These are phyloP conservation scores for Phytophthora lateralis DNA, from an alignment of 352 stramenopile genomes.

Conservation along the genomic window DNA sequence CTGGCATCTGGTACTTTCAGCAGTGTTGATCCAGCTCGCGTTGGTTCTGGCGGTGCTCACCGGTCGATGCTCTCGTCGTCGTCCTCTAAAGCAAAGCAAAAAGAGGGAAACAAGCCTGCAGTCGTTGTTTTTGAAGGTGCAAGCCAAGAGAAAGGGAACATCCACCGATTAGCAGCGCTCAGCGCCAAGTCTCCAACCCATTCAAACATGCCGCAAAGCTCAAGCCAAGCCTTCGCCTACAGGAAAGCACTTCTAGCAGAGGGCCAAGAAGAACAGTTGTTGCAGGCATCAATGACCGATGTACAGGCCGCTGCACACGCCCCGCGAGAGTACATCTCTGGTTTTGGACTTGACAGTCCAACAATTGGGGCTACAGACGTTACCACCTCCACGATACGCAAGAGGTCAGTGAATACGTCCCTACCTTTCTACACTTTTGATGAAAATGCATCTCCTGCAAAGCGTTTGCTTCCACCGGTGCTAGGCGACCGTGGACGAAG, in stretches of 20 bases:
- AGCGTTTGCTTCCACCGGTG: slow-evolving; percentile 24
- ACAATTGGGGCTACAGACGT: not conserved
- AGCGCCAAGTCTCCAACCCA: not conserved
- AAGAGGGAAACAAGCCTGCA: slow-evolving; percentile 9
- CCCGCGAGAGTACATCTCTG: slow-evolving; percentile 23
- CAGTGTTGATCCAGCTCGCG: slow-evolving; percentile 2
- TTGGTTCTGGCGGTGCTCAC: slow-evolving; percentile 9
- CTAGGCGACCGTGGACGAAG: slow-evolving; percentile 4
- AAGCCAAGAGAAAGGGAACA: slow-evolving; percentile 2
- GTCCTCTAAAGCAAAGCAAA: slow-evolving; percentile 12
- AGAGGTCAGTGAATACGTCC: slow-evolving; percentile 6
- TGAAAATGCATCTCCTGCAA: slow-evolving; percentile 26
- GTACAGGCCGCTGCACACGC: not conserved
- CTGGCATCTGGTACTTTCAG: slow-evolving; percentile 9
- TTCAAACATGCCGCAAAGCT: not conserved
- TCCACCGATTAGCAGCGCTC: slow-evolving; percentile 14
- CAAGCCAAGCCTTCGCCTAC: slow-evolving; percentile 1
- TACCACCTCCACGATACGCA: not conserved
- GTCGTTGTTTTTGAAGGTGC: slow-evolving; percentile 18
- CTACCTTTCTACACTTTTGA: slow-evolving; percentile 35
- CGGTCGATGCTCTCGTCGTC: slow-evolving; percentile 6
- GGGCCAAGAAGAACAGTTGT: not conserved
- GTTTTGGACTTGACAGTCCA: slow-evolving; percentile 13
- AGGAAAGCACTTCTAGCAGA: not conserved
- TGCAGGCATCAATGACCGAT: not conserved